Conservation (phyloP, 805 yeast species). For the Metschnikowia drakensbergensis region DNA sequence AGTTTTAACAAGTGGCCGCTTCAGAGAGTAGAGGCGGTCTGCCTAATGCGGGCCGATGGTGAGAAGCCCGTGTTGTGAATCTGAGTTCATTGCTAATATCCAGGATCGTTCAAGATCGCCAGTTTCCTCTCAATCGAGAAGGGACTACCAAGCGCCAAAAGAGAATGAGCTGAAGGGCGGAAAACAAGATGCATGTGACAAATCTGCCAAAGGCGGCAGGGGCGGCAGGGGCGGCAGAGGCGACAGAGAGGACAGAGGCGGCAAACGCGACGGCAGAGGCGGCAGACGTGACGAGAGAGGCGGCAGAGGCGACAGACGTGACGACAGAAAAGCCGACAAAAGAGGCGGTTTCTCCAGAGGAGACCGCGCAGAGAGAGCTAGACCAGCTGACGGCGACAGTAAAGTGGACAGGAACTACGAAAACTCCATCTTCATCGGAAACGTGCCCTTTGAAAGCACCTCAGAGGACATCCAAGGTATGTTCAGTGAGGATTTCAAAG, state of each 20-base stretch:
- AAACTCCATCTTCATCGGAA: constrained; percentile 70
- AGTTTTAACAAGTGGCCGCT: neutral
- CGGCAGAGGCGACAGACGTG: constrained; percentile 2
- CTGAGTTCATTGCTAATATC: neutral
- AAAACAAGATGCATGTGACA: constrained; percentile 17
- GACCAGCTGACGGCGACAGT: constrained; percentile 16
- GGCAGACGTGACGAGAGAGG: neutral
- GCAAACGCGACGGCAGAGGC: constrained; percentile 21
- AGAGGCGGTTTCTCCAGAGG: constrained; percentile 12
- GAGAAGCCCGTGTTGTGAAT: neutral
- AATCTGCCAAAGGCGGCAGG: neutral
- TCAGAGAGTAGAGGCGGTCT: neutral
- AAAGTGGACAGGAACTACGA: constrained; percentile 44
- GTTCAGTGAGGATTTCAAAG: constrained; percentile 47
- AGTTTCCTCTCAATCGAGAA: constrained; percentile 24
- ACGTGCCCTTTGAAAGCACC: constrained; percentile 62
- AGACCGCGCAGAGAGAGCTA: constrained; percentile 17
- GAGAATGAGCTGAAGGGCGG: constrained; percentile 18
- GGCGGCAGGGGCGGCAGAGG: constrained; percentile 11
- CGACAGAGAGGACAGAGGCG: constrained; percentile 11
- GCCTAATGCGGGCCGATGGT: neutral
- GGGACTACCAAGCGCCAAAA: constrained; percentile 26
- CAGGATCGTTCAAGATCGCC: constrained; percentile 30
- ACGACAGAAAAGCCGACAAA: constrained; percentile 7
- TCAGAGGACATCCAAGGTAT: constrained; percentile 56